Percentiles rank a stretch among this genome's conserved stretches.
These are phyloP conservation scores for Colletotrichum eleusines DNA, from an alignment of 2,329 filamentous ascomycete species.

Conservation along the genomic window DNA sequence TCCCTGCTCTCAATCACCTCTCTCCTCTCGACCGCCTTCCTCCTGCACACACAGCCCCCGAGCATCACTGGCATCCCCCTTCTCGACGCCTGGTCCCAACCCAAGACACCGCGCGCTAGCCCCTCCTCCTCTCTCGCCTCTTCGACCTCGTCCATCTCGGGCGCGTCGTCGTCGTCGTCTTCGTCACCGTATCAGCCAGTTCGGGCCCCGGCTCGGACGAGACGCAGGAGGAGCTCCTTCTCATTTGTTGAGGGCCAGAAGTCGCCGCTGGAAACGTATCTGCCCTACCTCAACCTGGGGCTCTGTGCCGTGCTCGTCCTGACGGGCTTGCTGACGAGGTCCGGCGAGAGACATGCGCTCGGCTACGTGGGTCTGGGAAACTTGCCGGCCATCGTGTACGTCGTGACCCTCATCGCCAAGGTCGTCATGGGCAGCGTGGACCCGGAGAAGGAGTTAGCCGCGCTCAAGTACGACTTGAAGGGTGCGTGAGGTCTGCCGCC, in stretches of 20 bases:
- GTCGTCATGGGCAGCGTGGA: conserved; percentile 76
- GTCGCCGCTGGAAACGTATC: conserved; percentile 66
- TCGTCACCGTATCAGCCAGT: conserved; percentile 17
- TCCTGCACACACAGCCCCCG: conserved; percentile 68
- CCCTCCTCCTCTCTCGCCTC: conserved; percentile 29
- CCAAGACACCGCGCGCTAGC: conserved; percentile 43
- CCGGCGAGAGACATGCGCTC: conserved; percentile 47
- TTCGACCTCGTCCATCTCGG: conserved; percentile 33
- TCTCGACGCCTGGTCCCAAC: conserved; percentile 59
- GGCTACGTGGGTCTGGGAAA: conserved; percentile 60
- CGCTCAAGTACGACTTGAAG: conserved; percentile 75
- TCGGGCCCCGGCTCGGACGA: conserved; percentile 21
- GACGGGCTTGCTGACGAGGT: conserved; percentile 55
- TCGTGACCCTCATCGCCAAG: conserved; percentile 71
- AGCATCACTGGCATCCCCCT: conserved; percentile 64
- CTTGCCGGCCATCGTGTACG: conserved; percentile 70
- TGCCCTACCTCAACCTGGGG: conserved; percentile 71
- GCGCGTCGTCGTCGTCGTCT: conserved; percentile 19
- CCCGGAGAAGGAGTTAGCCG: conserved; percentile 72
- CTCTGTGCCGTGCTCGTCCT: conserved; percentile 66
- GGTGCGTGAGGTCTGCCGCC: conserved; percentile 62
- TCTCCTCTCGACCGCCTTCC: conserved; percentile 71
- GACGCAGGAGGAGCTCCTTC: conserved; percentile 43
- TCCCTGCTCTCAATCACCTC: conserved; percentile 60
- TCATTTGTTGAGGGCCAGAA: conserved; percentile 40